Conservation (phyloP, 768 basidiomycete genomes). For the Lentinula aciculospora region DNA sequence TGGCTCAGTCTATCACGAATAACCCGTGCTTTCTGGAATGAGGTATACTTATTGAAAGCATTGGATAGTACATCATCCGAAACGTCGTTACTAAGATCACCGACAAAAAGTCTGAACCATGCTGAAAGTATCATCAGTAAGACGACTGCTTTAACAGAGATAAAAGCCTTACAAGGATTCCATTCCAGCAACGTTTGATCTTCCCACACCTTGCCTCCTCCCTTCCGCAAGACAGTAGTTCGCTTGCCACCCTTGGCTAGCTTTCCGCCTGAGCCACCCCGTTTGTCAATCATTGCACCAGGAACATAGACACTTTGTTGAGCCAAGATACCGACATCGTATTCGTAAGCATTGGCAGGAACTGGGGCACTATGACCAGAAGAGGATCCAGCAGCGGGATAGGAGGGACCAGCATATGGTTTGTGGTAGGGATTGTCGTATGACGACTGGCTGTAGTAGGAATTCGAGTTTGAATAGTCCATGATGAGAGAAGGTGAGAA, state of each 20-base stretch:
- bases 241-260: conserved; percentile 88
- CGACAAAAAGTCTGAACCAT: conserved; percentile 97
- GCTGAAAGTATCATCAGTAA: conserved; percentile 38
- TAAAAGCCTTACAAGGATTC: conserved; percentile 78
- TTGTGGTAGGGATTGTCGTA: conserved; percentile 69
- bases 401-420: conserved; percentile 73
- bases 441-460: conserved; percentile 19
- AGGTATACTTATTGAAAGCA: conserved; percentile 90
- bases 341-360: conserved; percentile 88
- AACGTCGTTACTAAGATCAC: conserved; percentile 97
- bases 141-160: neutral
- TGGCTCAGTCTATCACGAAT: conserved; percentile 91
- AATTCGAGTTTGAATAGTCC: conserved; percentile 42
- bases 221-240: conserved; percentile 91
- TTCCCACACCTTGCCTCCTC: conserved; percentile 96
- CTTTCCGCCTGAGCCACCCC: conserved; percentile 80
- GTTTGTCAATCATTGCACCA: conserved; percentile 85
- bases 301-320: conserved; percentile 92
- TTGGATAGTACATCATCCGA: conserved; percentile 91
- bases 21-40: conserved; percentile 93
- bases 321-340: conserved; percentile 85
- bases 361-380: conserved; percentile 72
- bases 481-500: conserved; percentile 11
- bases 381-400: conserved; percentile 54
- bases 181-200: conserved; percentile 96